A percentile compares a stretch with the other conserved stretches of the same genome.
Conservation (phyloP, 768 basidiomycete genomes). For the Rhizopogon rudus region DNA sequence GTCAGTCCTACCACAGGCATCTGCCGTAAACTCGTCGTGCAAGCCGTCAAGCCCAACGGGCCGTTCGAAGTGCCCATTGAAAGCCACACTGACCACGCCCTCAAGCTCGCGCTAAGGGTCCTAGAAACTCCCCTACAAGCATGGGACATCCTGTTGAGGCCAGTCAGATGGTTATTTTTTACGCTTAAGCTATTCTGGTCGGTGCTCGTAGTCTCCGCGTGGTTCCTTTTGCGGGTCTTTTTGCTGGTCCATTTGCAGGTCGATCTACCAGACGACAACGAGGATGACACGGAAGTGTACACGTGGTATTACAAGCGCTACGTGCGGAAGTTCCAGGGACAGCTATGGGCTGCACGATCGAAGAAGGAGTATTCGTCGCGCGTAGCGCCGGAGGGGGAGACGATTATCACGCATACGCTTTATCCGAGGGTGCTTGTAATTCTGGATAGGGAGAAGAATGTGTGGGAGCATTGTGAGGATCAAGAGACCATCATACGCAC, state of each 20-base stretch:
- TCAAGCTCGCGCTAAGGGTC: constrained; percentile 11
- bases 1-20: constrained; percentile 9
- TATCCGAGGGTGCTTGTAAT: constrained; percentile 11
- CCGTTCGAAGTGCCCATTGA: constrained; percentile 2
- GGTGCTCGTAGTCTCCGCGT: background rate
- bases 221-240: background rate
- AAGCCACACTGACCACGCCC: background rate
- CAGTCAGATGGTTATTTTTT: constrained; percentile 4
- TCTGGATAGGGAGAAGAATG: background rate
- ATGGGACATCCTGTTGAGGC: constrained; percentile 3
- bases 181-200: constrained; percentile 7
- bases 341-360: constrained; percentile 18
- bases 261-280: background rate
- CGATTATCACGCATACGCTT: constrained; percentile 6
- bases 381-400: background rate
- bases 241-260: background rate
- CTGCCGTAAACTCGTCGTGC: constrained; percentile 10
- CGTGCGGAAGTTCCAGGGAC: constrained; percentile 8
- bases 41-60: constrained; percentile 6
- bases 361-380: constrained; percentile 12
- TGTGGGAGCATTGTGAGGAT: constrained; percentile 6
- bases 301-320: constrained; percentile 5
- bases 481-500: constrained; percentile 2
- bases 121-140: constrained; percentile 1
- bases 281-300: background rate